phyloP scores from a whole-genome alignment of 192 early-diverging fungal species.

The Podila epicladia region DNA sequence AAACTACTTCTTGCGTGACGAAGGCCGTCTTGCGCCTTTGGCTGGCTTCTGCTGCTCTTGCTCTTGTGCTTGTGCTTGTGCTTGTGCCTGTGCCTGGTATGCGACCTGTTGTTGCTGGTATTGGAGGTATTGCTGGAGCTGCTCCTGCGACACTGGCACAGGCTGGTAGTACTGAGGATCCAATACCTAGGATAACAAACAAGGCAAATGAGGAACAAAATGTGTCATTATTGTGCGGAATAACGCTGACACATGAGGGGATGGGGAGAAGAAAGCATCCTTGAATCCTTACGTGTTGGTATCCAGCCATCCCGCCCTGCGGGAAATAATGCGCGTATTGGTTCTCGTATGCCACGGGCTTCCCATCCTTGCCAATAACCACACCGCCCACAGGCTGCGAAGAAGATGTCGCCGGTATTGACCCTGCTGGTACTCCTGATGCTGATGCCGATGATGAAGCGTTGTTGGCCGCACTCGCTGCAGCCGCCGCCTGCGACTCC shows the following conservation, averaged over 20 bases:
- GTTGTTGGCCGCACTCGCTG: conserved; percentile 7
- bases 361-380: too few species aligned
- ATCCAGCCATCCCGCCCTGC: conserved; percentile 36
- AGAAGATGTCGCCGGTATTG: too few species aligned
- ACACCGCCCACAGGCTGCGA: too few species aligned
- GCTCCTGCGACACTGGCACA: conserved; percentile 36
- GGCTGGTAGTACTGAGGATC: conserved; percentile 39
- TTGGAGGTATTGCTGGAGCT: conserved; percentile 49
- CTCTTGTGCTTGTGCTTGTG: conserved; percentile 5
- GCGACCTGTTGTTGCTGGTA: conserved; percentile 22
- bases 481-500: conserved; percentile 56
- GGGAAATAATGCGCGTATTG: conserved; percentile 43
- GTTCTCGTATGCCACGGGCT: neutral
- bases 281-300: conserved; percentile 16
- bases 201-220: neutral
- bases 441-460: conserved; percentile 9
- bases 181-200: conserved; percentile 4
- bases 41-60: conserved; percentile 3
- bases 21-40: too few species aligned
- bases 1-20: neutral
- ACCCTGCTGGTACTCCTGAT: neutral
- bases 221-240: neutral
- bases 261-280: neutral
- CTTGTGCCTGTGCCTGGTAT: conserved; percentile 19
- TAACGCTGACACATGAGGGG: neutral